phyloP scores from a whole-genome alignment of 2,329 filamentous ascomycete species.

The Furcasterigmium sp. region DNA sequence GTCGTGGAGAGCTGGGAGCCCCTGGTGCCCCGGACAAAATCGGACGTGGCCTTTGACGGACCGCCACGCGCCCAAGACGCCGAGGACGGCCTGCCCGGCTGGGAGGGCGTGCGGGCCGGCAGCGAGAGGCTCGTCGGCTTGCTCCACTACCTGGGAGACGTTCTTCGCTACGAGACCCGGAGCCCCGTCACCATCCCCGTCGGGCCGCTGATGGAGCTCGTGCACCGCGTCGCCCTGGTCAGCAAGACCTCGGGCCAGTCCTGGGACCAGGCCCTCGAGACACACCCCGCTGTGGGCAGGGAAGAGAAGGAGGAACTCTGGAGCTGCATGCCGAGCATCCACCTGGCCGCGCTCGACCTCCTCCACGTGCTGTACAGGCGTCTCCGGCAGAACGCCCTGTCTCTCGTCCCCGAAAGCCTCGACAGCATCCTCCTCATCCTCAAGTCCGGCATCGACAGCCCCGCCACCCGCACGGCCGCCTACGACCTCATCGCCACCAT shows the following conservation, averaged over 20 bases:
- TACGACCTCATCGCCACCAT: conserved; percentile 57
- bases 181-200: conserved; percentile 62
- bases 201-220: conserved; percentile 61
- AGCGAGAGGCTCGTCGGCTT: conserved; percentile 63
- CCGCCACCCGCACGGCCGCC: conserved; percentile 50
- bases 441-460: conserved; percentile 45
- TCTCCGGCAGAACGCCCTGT: conserved; percentile 50
- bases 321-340: conserved; percentile 66
- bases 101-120: conserved; percentile 72
- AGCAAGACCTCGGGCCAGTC: conserved; percentile 44
- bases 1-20: conserved; percentile 81
- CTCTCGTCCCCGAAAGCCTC: conserved; percentile 59
- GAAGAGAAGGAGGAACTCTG: conserved; percentile 81
- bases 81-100: conserved; percentile 54
- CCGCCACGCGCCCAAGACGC: conserved; percentile 40
- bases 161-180: conserved; percentile 60
- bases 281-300: conserved; percentile 67
- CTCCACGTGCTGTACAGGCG: conserved; percentile 51
- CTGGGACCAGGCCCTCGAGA: conserved; percentile 48
- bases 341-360: conserved; percentile 64
- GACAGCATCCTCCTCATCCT: conserved; percentile 72
- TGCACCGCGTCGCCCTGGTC: conserved; percentile 65
- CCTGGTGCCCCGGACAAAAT: conserved; percentile 41
- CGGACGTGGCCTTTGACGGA: conserved; percentile 36
- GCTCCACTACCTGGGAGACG: conserved; percentile 58